Evolutionary conservation across 495 filamentous ascomycete genomes (phyloP).

Genomic region (Aeminium ludgeri): DNA sequence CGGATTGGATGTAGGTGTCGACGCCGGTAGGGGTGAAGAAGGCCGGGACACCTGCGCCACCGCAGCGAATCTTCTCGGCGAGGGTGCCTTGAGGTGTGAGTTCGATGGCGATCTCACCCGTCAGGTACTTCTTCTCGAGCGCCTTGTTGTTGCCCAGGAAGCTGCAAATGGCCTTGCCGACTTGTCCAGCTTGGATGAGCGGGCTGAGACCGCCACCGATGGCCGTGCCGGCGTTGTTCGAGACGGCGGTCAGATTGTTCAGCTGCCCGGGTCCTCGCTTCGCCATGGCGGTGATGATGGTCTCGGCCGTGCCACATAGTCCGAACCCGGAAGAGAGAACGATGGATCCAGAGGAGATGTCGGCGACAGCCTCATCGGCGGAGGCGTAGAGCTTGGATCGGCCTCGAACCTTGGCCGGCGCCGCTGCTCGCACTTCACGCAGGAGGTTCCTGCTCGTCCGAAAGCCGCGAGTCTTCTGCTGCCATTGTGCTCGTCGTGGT

Average conservation of each 20-base stretch:
- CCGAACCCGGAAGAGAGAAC: constrained; percentile 46
- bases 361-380: constrained; percentile 44
- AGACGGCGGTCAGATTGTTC: constrained; percentile 40
- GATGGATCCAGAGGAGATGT: constrained; percentile 39
- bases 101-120: constrained; percentile 44
- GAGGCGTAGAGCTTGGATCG: constrained; percentile 33
- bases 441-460: background rate
- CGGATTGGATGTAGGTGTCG: constrained; percentile 42
- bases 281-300: constrained; percentile 21
- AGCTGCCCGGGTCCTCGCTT: constrained; percentile 18
- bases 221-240: constrained; percentile 47
- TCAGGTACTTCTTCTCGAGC: constrained; percentile 46
- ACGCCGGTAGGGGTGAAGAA: constrained; percentile 50
- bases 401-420: background rate
- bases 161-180: constrained; percentile 42
- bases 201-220: constrained; percentile 36
- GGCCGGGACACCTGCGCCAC: constrained; percentile 49
- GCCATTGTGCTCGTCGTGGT: background rate
- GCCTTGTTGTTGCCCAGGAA: constrained; percentile 47
- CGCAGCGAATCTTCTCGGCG: constrained; percentile 44
- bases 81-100: constrained; percentile 49
- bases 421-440: background rate
- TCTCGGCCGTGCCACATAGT: constrained; percentile 36
- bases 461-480: background rate
- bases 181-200: constrained; percentile 36